Evolutionary conservation across 2,329 filamentous ascomycete species (phyloP).

Genomic region (Coniochaeta prunicola): DNA sequence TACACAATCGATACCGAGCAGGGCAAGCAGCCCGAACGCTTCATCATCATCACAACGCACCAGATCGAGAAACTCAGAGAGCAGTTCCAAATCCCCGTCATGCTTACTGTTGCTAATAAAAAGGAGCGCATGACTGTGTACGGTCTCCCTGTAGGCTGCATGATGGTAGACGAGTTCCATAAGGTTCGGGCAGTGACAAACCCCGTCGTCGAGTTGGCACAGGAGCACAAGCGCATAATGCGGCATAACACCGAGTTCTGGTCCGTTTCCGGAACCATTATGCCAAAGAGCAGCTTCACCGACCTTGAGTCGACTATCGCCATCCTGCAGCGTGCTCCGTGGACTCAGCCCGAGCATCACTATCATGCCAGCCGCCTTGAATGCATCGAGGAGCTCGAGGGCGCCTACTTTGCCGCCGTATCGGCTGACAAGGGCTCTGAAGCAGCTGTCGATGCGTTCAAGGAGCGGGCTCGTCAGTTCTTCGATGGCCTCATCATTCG

Average conservation of each 20-base stretch:
- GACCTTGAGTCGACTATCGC: conserved; percentile 10
- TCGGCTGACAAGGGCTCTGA: conserved; percentile 10
- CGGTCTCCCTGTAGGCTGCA: conserved; percentile 13
- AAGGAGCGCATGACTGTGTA: conserved; percentile 9
- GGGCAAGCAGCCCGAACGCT: conserved; percentile 14
- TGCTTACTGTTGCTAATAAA: background rate
- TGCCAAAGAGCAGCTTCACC: conserved; percentile 9
- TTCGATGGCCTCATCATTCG: conserved; percentile 13
- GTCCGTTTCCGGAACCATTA: conserved; percentile 15
- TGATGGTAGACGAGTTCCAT: conserved; percentile 18
- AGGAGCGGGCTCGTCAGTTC: conserved; percentile 6
- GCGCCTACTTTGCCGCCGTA: conserved; percentile 10
- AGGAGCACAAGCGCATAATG: conserved; percentile 10
- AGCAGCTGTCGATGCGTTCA: conserved; percentile 8
- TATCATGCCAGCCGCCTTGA: conserved; percentile 8
- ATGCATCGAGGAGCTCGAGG: conserved; percentile 9
- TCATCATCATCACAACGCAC: conserved; percentile 13
- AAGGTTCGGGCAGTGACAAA: conserved; percentile 5
- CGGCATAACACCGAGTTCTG: conserved; percentile 13
- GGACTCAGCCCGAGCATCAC: conserved; percentile 6
- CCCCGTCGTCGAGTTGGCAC: conserved; percentile 7
- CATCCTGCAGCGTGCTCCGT: conserved; percentile 11
- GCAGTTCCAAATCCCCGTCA: conserved; percentile 12
- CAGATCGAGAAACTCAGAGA: conserved; percentile 9
- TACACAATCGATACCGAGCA: conserved; percentile 10